Evolutionary conservation across 768 basidiomycete species (phyloP).

Genomic region (Pisolithus albus): DNA sequence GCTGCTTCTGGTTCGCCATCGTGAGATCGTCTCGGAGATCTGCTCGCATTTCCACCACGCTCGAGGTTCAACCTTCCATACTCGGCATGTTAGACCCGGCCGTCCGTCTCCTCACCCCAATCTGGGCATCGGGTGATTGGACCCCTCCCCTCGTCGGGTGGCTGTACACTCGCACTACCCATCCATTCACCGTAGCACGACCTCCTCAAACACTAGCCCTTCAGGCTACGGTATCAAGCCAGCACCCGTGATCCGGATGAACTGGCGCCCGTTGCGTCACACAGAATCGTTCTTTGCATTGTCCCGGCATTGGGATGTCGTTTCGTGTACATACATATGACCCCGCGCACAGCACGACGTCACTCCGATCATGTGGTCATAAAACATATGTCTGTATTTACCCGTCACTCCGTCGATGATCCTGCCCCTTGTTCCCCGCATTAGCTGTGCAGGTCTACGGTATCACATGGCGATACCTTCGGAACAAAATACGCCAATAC

Average conservation of each 20-base stretch:
- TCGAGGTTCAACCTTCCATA: slow-evolving; percentile 23
- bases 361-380: background rate
- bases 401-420: too few relatives aligned
- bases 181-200: background rate
- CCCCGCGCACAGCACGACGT: background rate
- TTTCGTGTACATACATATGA: background rate
- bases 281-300: too few relatives aligned
- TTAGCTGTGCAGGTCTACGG: too few relatives aligned
- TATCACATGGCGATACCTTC: too few relatives aligned
- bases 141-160: background rate
- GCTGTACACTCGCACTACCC: background rate
- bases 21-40: slow-evolving; percentile 2
- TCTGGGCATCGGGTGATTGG: slow-evolving; percentile 2
- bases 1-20: slow-evolving; percentile 8
- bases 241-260: background rate
- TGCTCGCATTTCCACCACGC: background rate
- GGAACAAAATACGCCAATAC: too few relatives aligned
- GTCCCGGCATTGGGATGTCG: background rate
- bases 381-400: too few relatives aligned
- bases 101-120: slow-evolving; percentile 9
- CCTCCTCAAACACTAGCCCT: background rate
- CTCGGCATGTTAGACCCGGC: slow-evolving; percentile 19
- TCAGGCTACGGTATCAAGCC: background rate
- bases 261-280: too few relatives aligned
- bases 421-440: too few relatives aligned